phyloP scores from a whole-genome alignment of 2,329 filamentous ascomycete genomes.

The Raffaelea ambrosiae region DNA sequence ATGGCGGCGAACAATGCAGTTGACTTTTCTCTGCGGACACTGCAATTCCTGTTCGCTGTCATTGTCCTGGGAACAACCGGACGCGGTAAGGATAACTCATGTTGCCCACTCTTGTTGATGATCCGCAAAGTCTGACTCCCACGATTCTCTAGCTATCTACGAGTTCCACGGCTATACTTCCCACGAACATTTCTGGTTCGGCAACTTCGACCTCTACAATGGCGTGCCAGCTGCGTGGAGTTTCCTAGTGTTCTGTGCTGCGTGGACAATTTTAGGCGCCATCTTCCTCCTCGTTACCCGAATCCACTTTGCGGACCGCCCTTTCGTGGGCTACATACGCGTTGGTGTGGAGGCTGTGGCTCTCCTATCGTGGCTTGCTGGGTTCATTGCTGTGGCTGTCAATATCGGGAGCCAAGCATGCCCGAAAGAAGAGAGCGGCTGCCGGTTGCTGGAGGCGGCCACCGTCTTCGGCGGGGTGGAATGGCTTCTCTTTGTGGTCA shows the following conservation, averaged over 20 bases:
- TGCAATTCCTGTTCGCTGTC: not conserved
- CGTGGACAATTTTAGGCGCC: not conserved
- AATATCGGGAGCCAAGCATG: constrained; percentile 1
- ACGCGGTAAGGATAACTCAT: constrained; percentile 1
- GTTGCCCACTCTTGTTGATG: not conserved
- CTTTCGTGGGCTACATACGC: not conserved
- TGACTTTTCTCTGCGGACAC: not conserved
- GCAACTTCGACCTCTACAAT: not conserved
- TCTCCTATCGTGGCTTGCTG: constrained; percentile 3
- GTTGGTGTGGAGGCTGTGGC: not conserved
- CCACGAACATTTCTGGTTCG: not conserved
- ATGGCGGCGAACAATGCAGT: not conserved
- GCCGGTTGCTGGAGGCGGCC: not conserved
- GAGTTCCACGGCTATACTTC: not conserved
- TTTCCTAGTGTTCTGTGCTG: constrained; percentile 2
- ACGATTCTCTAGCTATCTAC: constrained; percentile 8
- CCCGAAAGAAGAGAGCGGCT: not conserved
- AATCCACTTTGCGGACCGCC: not conserved
- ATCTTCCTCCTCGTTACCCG: not conserved
- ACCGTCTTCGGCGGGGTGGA: not conserved
- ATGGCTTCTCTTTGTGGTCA: not conserved
- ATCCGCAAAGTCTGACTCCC: not conserved
- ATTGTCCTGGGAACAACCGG: not conserved
- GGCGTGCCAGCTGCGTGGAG: constrained; percentile 2
- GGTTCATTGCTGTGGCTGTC: constrained; percentile 1